Percentiles rank a stretch among this genome's conserved stretches.
phyloP scores from a whole-genome alignment of 2,329 filamentous ascomycete species.

The Aspergillus novofumigatus region DNA sequence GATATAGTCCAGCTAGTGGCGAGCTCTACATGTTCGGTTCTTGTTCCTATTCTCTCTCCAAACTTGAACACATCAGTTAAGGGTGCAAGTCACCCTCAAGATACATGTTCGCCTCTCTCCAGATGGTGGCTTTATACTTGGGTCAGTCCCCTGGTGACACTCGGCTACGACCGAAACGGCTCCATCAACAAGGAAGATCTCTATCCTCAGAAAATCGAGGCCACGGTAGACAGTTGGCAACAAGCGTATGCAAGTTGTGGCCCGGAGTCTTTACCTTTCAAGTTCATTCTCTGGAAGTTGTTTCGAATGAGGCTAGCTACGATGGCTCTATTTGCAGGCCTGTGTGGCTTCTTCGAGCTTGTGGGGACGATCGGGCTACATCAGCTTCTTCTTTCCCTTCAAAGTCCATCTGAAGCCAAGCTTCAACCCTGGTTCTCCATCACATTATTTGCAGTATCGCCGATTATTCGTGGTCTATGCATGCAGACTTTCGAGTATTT shows the following conservation, averaged over 20 bases:
- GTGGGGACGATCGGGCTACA: constrained; percentile 6
- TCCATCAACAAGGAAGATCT: constrained; percentile 1
- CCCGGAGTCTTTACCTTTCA: not conserved
- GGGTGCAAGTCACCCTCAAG: not conserved
- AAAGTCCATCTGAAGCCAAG: constrained; percentile 1
- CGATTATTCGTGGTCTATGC: constrained; percentile 11
- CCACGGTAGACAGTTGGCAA: constrained; percentile 1
- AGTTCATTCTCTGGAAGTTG: constrained; percentile 3
- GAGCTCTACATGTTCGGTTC: constrained; percentile 1
- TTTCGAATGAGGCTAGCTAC: constrained; percentile 3
- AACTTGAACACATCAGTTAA: not conserved
- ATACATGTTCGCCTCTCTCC: constrained; percentile 4
- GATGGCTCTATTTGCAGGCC: constrained; percentile 3
- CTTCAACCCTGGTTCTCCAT: constrained; percentile 7
- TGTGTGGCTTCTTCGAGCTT: constrained; percentile 9
- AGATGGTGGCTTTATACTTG: constrained; percentile 12
- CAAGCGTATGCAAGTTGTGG: not conserved
- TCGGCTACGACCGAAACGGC: constrained; percentile 1
- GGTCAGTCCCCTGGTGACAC: constrained; percentile 5
- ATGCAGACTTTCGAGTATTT: constrained; percentile 13
- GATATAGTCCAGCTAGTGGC: not conserved
- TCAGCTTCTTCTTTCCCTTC: constrained; percentile 9
- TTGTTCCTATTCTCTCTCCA: constrained; percentile 4
- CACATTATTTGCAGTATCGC: constrained; percentile 3
- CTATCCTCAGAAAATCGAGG: not conserved